phyloP scores from a whole-genome alignment of 2,329 filamentous ascomycete genomes.

The Blumeria graminis region DNA sequence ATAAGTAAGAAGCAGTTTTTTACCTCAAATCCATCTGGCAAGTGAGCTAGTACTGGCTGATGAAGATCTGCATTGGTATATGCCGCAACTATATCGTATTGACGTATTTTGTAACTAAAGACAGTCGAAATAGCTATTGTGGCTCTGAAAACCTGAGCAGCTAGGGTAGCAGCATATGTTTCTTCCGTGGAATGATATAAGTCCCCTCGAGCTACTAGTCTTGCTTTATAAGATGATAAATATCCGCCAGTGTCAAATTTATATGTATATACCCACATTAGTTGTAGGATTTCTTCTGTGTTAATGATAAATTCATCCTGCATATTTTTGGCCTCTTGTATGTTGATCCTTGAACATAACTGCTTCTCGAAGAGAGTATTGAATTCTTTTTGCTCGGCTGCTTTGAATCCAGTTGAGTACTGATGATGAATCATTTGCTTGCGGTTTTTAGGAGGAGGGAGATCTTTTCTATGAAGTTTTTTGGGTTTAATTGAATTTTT shows the following conservation, averaged over 20 bases:
- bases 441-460: background rate
- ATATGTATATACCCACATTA: conserved; percentile 7
- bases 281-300: conserved; percentile 3
- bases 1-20: background rate
- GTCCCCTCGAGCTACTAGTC: conserved; percentile 9
- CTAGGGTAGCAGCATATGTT: conserved; percentile 1
- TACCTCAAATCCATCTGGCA: background rate
- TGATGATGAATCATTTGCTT: background rate
- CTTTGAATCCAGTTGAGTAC: background rate
- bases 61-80: background rate
- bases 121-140: background rate
- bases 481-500: background rate
- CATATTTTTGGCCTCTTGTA: background rate
- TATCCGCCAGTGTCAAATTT: conserved; percentile 11
- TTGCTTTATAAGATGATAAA: conserved; percentile 8
- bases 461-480: background rate
- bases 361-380: background rate
- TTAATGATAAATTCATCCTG: background rate
- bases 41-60: background rate
- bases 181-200: conserved; percentile 3
- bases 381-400: background rate
- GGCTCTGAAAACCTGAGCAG: background rate
- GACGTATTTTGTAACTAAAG: background rate
- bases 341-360: background rate
- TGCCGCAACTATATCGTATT: background rate